phyloP scores from a whole-genome alignment of 139 green algal genomes.

The Auxenochlorella pyrenoidosa region DNA sequence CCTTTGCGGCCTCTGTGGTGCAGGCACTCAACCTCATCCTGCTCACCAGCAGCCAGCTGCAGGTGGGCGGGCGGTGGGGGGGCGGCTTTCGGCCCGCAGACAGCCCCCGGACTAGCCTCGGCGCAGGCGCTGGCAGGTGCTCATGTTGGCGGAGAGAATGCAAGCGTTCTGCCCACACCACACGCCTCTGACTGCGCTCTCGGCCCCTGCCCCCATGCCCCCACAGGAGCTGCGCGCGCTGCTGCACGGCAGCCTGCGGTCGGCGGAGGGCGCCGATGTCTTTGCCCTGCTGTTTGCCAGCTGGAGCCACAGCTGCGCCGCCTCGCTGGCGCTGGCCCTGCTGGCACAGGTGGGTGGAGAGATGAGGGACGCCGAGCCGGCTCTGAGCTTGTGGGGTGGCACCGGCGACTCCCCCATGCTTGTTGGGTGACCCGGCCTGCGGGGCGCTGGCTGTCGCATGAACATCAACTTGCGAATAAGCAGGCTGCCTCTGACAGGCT shows the following conservation, averaged over 20 bases:
- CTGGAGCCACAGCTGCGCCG: slow-evolving; percentile 84
- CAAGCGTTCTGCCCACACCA: too few species aligned
- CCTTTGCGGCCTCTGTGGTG: slow-evolving; percentile 84
- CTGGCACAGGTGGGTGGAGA: slow-evolving; percentile 62
- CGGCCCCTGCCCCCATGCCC: not conserved
- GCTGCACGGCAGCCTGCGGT: slow-evolving; percentile 23
- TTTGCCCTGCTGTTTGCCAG: slow-evolving; percentile 84
- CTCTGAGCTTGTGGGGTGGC: too few species aligned
- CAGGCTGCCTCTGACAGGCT: too few species aligned
- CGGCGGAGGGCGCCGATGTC: slow-evolving; percentile 57
- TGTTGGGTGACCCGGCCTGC: too few species aligned
- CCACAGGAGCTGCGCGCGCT: slow-evolving; percentile 39
- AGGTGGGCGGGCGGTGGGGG: not conserved
- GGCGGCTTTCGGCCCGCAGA: too few species aligned
- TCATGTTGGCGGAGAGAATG: too few species aligned
- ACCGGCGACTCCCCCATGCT: too few species aligned
- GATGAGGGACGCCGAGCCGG: not conserved
- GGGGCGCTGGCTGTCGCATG: not conserved
- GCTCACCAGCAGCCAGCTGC: slow-evolving; percentile 71
- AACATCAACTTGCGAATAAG: too few species aligned
- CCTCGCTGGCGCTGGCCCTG: slow-evolving; percentile 88
- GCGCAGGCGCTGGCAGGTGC: too few species aligned
- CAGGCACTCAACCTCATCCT: slow-evolving; percentile 95
- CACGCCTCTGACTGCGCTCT: too few species aligned
- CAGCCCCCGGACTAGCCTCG: too few species aligned